Conservation (phyloP, 352 stramenopile genomes). For the Aphanomyces euteiches region DNA sequence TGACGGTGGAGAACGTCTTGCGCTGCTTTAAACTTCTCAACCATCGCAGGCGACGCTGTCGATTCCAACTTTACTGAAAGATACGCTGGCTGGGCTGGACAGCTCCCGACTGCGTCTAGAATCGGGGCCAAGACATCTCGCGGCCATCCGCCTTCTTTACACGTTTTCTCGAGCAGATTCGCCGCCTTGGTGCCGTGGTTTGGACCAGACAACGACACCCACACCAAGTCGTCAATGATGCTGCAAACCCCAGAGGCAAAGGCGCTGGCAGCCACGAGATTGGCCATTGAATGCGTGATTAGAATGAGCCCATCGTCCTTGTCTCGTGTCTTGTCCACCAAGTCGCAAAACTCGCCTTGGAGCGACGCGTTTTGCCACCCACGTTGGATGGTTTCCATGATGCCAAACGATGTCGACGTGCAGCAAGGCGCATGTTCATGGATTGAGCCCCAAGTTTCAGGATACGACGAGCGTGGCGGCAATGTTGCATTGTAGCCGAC, state of each 20-base stretch:
- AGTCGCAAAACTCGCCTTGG: conserved; percentile 32
- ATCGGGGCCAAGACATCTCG: conserved; percentile 13
- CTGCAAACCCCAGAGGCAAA: conserved; percentile 35
- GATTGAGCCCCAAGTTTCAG: conserved; percentile 34
- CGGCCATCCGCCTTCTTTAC: background rate
- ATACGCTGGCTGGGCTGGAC: conserved; percentile 34
- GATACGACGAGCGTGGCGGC: conserved; percentile 10
- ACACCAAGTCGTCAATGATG: conserved; percentile 38
- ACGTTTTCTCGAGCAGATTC: conserved; percentile 20
- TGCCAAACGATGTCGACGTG: conserved; percentile 37
- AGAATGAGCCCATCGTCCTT: conserved; percentile 34
- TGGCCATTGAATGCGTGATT: conserved; percentile 50
- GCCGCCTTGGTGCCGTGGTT: conserved; percentile 39
- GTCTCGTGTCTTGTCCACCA: conserved; percentile 30
- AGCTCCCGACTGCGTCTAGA: conserved; percentile 30
- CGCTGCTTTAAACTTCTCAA: conserved; percentile 34
- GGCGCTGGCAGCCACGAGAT: conserved; percentile 38
- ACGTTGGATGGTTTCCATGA: conserved; percentile 33
- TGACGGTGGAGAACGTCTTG: conserved; percentile 22
- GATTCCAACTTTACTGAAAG: conserved; percentile 33
- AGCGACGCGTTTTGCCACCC: conserved; percentile 36
- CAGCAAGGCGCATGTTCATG: conserved; percentile 44
- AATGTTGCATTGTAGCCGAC: conserved; percentile 36
- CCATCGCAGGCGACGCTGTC: conserved; percentile 26
- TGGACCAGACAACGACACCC: conserved; percentile 40